Conservation (phyloP, 2,329 filamentous ascomycete genomes). For the Neofusicoccum cordaticola region DNA sequence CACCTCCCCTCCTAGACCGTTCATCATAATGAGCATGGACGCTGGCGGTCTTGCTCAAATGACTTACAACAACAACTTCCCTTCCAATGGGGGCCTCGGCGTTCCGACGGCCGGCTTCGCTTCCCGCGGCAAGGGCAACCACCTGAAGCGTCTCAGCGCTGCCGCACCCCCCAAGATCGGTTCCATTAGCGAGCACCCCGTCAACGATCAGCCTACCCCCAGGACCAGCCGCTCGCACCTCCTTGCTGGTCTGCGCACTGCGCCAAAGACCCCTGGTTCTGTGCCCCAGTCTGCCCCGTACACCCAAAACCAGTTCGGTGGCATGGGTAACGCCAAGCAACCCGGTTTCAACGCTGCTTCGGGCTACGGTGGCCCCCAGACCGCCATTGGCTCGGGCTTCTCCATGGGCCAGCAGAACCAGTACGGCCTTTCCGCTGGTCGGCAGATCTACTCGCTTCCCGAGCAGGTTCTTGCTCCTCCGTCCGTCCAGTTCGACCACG, state of each 20-base stretch:
- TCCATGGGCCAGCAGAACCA: conserved; percentile 42
- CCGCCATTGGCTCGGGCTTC: conserved; percentile 56
- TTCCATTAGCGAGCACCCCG: conserved; percentile 56
- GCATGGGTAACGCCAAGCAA: conserved; percentile 31
- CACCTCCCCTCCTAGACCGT: conserved; percentile 31
- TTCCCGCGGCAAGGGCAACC: conserved; percentile 78
- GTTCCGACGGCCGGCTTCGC: conserved; percentile 79
- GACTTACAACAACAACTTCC: conserved; percentile 70
- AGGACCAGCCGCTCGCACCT: conserved; percentile 93
- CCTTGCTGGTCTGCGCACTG: conserved; percentile 87
- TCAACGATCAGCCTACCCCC: conserved; percentile 70
- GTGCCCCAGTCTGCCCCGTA: conserved; percentile 61
- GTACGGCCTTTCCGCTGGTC: conserved; percentile 47
- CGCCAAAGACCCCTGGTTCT: conserved; percentile 78
- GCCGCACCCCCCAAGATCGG: conserved; percentile 69
- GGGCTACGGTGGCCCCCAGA: conserved; percentile 53
- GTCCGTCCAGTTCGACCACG: conserved; percentile 67
- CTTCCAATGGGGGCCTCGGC: conserved; percentile 65
- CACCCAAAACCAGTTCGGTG: conserved; percentile 50
- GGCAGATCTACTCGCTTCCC: conserved; percentile 65
- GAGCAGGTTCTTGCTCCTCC: conserved; percentile 88
- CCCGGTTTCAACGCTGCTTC: conserved; percentile 35
- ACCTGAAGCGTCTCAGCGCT: conserved; percentile 83
- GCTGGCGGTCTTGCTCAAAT: conserved; percentile 99
- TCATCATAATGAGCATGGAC: conserved; percentile 64